phyloP scores from a whole-genome alignment of 192 early-diverging fungal species.

The Spinellus fusiger region DNA sequence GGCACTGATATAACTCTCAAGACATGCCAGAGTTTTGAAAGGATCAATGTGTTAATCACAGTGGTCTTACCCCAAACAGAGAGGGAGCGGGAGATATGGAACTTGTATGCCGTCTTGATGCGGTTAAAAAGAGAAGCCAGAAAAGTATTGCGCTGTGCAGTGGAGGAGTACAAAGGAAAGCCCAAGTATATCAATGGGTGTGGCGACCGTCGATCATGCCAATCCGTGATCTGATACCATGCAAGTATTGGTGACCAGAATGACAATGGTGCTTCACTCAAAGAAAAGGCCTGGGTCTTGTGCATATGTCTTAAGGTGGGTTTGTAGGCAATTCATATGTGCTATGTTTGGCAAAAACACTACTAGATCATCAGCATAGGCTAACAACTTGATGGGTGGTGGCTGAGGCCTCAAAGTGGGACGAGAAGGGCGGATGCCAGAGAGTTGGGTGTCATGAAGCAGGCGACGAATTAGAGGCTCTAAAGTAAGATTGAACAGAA shows the following conservation, averaged over 20 bases:
- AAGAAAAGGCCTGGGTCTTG: conserved; percentile 21
- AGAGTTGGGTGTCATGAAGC: background rate
- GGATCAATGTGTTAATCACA: conserved; percentile 2
- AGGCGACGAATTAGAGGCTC: conserved; percentile 19
- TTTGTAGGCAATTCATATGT: conserved; percentile 6
- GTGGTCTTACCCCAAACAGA: conserved; percentile 7
- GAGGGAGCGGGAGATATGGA: background rate
- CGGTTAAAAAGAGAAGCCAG: background rate
- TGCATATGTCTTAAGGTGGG: conserved; percentile 17
- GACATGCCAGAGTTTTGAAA: conserved; percentile 17
- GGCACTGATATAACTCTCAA: conserved; percentile 1
- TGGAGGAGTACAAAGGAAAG: conserved; percentile 8
- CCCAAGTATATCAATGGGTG: conserved; percentile 1
- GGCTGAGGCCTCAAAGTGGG: background rate
- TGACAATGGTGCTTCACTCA: background rate
- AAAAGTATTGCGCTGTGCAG: background rate
- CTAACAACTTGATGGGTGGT: background rate
- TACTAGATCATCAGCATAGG: conserved; percentile 26
- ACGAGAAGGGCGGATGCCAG: background rate
- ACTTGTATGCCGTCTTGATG: background rate
- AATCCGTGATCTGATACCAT: background rate
- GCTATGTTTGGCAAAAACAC: conserved; percentile 8
- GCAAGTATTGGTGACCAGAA: background rate
- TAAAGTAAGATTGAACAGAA: conserved; percentile 24
- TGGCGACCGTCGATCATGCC: background rate